Evolutionary conservation across 805 yeast species (phyloP).

Genomic region (Candida stauntonica): DNA sequence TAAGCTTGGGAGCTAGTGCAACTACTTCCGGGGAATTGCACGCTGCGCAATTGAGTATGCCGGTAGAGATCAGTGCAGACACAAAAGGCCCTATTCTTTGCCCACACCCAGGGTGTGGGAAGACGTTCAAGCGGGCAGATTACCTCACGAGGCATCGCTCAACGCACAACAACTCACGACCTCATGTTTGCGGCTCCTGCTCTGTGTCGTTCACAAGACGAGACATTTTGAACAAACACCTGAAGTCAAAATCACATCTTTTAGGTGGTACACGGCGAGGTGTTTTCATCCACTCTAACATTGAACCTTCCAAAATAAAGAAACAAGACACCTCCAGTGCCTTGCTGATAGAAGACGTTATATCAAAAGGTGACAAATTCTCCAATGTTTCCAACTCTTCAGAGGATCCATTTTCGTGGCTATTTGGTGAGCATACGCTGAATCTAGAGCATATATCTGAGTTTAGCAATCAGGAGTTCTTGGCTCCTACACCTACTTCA

Average conservation of each 20-base stretch:
- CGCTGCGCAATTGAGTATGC: no score
- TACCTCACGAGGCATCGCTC: constrained; percentile 30
- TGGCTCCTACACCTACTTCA: neutral
- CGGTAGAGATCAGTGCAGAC: no score
- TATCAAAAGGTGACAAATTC: constrained; percentile 14
- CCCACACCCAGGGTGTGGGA: constrained; percentile 17
- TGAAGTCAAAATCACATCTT: constrained; percentile 21
- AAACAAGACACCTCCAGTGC: neutral
- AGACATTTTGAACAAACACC: constrained; percentile 30
- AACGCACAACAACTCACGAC: constrained; percentile 28
- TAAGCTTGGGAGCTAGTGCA: no score
- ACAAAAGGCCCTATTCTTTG: constrained; percentile 1
- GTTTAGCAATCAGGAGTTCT: neutral
- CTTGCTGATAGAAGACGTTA: neutral
- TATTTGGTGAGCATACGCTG: constrained; percentile 17
- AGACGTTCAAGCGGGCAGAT: constrained; percentile 33
- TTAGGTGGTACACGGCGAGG: neutral
- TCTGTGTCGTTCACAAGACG: constrained; percentile 27
- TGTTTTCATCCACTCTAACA: constrained; percentile 6
- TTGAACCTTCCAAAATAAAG: no score
- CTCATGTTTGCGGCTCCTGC: constrained; percentile 27
- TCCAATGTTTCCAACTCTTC: constrained; percentile 18
- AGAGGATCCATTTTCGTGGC: constrained; percentile 24
- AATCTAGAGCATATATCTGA: neutral
- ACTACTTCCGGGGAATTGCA: no score